These are phyloP conservation scores for Rhodofomes roseus DNA, from an alignment of 1,284 basidiomycete species.

Conservation along the genomic window DNA sequence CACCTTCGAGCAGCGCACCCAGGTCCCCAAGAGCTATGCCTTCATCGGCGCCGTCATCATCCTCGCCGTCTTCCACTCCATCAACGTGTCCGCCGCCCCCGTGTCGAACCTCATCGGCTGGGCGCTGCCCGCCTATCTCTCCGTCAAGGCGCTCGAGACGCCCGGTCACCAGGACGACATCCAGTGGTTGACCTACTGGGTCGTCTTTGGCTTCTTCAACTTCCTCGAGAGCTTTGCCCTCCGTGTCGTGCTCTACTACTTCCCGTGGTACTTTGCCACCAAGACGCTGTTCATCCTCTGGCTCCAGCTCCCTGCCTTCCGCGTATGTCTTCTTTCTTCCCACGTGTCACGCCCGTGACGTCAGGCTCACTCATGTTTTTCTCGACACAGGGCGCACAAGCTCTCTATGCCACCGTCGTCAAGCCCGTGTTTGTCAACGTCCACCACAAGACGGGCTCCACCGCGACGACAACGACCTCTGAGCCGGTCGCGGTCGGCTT, in stretches of 20 bases:
- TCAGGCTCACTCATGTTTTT: slow-evolving; percentile 8
- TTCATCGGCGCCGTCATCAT: slow-evolving; percentile 73
- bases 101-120: slow-evolving; percentile 85
- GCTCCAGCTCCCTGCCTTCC: slow-evolving; percentile 79
- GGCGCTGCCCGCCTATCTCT: slow-evolving; percentile 82
- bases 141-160: slow-evolving; percentile 80
- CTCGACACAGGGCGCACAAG: slow-evolving; percentile 27
- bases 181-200: slow-evolving; percentile 91
- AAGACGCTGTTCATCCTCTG: slow-evolving; percentile 88
- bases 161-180: slow-evolving; percentile 72
- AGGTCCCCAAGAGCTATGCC: slow-evolving; percentile 90
- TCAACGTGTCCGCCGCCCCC: slow-evolving; percentile 80
- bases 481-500: slow-evolving; percentile 33
- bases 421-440: slow-evolving; percentile 28
- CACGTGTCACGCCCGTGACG: slow-evolving; percentile 6
- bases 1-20: slow-evolving; percentile 85
- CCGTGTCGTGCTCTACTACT: slow-evolving; percentile 73
- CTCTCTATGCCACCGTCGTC: slow-evolving; percentile 27
- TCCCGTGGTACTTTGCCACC: slow-evolving; percentile 88
- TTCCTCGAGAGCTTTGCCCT: slow-evolving; percentile 78
- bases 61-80: slow-evolving; percentile 67
- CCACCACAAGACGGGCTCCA: slow-evolving; percentile 19
- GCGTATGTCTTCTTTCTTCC: slow-evolving; percentile 48
- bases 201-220: slow-evolving; percentile 84
- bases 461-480: slow-evolving; percentile 17